Evolutionary conservation across 208 protist genomes (phyloP), one percentile per base, ranked within the genome.

Genomic region (Trypanosoma congolense): DNA sequence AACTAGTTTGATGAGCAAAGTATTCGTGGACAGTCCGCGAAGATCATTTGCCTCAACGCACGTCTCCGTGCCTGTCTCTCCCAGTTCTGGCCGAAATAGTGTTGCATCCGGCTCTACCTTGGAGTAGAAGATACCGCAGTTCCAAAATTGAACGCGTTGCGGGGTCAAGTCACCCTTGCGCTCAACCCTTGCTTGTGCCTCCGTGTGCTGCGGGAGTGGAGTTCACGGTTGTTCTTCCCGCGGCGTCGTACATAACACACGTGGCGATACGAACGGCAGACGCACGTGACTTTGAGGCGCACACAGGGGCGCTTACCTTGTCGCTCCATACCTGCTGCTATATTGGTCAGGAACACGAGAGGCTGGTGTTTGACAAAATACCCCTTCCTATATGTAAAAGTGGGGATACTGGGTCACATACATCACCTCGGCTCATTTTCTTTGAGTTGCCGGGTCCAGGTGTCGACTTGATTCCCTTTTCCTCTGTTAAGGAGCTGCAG

Each of bases 161-260:
- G n/a, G n/a, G n/a, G n/a, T n/a, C n/a, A n/a, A n/a, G n/a, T 9
- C 64, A 70, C 48, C 65, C 65, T 26, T 53, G 36, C 2, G 48
- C 65, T 2, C 51, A 62, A 28, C 44, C 65, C 0, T 36, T 73
- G 9, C 35, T 49, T 38, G 18, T 73, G 18, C 43, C 65, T 9
- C 31, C 45, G n/a, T 40, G 35, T 28, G 45, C 35, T 53, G 29
- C 33, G 19, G 26, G 5, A 14, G 59, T 66, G 18, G 55, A 58
- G 30, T 61, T 65, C 21, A 73, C 59, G 2, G 40, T 73, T 47
- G 58, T 59, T 4, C 35, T 73, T 14, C 65, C 57, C 28, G 25
- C 35, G 18, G 38, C 66, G 42, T 57, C 65, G 19, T 47, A 54
- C 21, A 40, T 73, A 28, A 67, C 65, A 16, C 65, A 73, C 46